Evolutionary conservation across 2,329 filamentous ascomycete genomes (phyloP).

Genomic region (Exutisphaerella laricina): DNA sequence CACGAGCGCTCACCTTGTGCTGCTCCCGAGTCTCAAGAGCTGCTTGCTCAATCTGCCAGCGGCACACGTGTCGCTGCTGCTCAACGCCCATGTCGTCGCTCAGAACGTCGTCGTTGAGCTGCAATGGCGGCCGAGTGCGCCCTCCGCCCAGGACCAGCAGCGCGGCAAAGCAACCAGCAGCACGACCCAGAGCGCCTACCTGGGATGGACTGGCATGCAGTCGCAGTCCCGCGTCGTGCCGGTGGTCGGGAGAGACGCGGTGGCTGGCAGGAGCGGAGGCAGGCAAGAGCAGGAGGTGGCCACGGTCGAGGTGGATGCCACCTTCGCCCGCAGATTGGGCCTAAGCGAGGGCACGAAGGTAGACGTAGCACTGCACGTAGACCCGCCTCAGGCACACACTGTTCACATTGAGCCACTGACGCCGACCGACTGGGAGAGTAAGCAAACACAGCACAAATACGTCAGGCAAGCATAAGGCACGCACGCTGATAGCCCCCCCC

Average conservation of each 20-base stretch:
- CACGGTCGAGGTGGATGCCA: constrained; percentile 80
- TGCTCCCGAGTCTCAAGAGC: constrained; percentile 77
- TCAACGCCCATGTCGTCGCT: constrained; percentile 84
- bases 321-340: constrained; percentile 70
- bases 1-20: constrained; percentile 59
- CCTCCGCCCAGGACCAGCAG: constrained; percentile 36
- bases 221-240: constrained; percentile 77
- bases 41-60: constrained; percentile 90
- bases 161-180: constrained; percentile 22
- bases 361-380: constrained; percentile 67
- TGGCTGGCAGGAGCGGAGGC: constrained; percentile 48
- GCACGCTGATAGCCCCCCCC: too few relatives aligned
- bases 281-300: constrained; percentile 70
- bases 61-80: constrained; percentile 74
- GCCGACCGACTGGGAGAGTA: constrained; percentile 90
- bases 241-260: constrained; percentile 67
- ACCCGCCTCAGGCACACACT: constrained; percentile 85
- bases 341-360: constrained; percentile 78
- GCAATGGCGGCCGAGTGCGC: constrained; percentile 60
- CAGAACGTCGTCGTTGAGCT: constrained; percentile 97
- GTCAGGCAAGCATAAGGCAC: too few relatives aligned
- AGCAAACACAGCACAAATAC: too few relatives aligned
- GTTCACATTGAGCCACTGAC: constrained; percentile 96
- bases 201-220: constrained; percentile 97
- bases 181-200: constrained; percentile 64